Percentiles rank a stretch among this genome's conserved stretches.
phyloP scores from a whole-genome alignment of 805 yeast species.

The Nakazawaea wyomingensis region DNA sequence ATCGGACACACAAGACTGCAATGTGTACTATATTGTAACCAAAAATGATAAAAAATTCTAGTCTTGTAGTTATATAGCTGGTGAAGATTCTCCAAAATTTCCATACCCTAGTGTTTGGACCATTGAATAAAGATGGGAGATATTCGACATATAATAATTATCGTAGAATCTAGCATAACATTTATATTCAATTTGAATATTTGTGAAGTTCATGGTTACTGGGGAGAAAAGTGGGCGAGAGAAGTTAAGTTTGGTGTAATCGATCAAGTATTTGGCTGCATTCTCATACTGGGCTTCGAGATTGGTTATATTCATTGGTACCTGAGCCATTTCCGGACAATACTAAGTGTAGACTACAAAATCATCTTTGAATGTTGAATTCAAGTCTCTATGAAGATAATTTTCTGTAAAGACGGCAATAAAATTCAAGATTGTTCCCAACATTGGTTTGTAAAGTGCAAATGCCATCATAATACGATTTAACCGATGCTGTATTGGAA shows the following conservation, averaged over 20 bases:
- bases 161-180: conserved; percentile 17
- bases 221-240: conserved; percentile 16
- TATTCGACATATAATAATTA: conserved; percentile 24
- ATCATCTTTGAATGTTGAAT: neutral
- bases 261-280: conserved; percentile 22
- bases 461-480: neutral
- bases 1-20: conserved; percentile 18
- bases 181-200: neutral
- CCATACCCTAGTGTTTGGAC: conserved; percentile 13
- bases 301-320: neutral
- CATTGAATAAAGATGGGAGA: conserved; percentile 33
- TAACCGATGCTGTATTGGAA: neutral
- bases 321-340: neutral
- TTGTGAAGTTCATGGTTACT: conserved; percentile 13
- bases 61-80: conserved; percentile 26
- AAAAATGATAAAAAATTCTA: conserved; percentile 25
- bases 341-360: neutral
- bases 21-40: conserved; percentile 23
- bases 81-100: conserved; percentile 14
- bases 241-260: conserved; percentile 7
- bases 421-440: conserved; percentile 2
- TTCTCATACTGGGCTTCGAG: conserved; percentile 20
- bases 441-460: conserved; percentile 3
- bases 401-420: neutral
- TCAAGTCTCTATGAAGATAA: neutral